These are phyloP conservation scores for Barnettozyma californica DNA, from an alignment of 805 yeast genomes.

Conservation along the genomic window DNA sequence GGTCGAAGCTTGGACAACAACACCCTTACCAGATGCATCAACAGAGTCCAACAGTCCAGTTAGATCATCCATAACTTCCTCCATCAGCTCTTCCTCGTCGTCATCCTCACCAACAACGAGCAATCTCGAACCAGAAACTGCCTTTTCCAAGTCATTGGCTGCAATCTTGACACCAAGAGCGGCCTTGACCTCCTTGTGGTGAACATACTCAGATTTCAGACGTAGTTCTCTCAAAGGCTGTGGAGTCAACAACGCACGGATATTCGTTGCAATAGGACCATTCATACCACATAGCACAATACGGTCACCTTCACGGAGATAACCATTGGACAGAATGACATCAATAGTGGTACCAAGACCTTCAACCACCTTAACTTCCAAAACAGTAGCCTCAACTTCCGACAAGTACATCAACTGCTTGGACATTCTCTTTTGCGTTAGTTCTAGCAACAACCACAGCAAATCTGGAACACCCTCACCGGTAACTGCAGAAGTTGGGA, in stretches of 20 bases:
- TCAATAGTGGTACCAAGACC: slow-evolving; percentile 99
- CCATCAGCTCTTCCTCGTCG: slow-evolving; percentile 96
- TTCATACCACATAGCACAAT: slow-evolving; percentile 95
- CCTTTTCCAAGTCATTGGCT: slow-evolving; percentile 95
- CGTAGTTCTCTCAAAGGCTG: slow-evolving; percentile 96
- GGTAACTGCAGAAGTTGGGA: slow-evolving; percentile 97
- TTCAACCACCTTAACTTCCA: slow-evolving; percentile 96
- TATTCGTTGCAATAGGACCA: slow-evolving; percentile 96
- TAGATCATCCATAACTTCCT: slow-evolving; percentile 97
- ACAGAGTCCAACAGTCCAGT: slow-evolving; percentile 93
- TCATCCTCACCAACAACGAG: slow-evolving; percentile 95
- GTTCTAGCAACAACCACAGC: slow-evolving; percentile 88
- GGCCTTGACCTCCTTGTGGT: slow-evolving; percentile 96
- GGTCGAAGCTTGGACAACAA: slow-evolving; percentile 96
- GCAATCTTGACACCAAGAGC: slow-evolving; percentile 98
- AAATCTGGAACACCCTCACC: slow-evolving; percentile 99
- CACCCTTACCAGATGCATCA: slow-evolving; percentile 94
- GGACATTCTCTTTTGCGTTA: slow-evolving; percentile 98
- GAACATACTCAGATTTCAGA: slow-evolving; percentile 92
- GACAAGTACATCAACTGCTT: slow-evolving; percentile 95
- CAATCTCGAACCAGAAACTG: slow-evolving; percentile 97
- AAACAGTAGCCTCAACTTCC: slow-evolving; percentile 89
- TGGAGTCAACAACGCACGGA: slow-evolving; percentile 94
- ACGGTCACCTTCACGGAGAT: slow-evolving; percentile 90
- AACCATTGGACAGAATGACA: slow-evolving; percentile 96